Conservation (phyloP, 768 basidiomycete genomes). For the Hirschioporus abietinus region DNA sequence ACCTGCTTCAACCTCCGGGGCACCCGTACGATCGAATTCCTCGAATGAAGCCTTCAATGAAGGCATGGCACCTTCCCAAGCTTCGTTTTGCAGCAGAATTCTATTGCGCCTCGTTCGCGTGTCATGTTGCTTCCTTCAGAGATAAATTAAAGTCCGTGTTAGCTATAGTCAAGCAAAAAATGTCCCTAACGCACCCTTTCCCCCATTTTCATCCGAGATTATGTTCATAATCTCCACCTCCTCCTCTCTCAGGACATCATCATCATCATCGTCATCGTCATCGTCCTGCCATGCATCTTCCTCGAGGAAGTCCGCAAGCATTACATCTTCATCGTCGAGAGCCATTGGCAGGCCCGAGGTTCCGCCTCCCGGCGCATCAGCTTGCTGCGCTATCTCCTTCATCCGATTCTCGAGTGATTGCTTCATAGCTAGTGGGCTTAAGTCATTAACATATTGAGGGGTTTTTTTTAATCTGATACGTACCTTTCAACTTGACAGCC, state of each 20-base stretch:
- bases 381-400: not conserved
- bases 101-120: not conserved
- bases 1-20: not conserved
- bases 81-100: not conserved
- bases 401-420: not conserved
- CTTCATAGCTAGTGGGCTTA: not conserved
- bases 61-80: not conserved
- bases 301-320: not conserved
- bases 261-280: not conserved
- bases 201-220: not conserved
- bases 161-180: not conserved
- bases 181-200: not conserved
- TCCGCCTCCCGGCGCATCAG: not conserved
- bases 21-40: not conserved
- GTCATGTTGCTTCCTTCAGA: not conserved
- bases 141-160: too few species aligned
- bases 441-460: not conserved
- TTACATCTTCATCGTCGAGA: not conserved
- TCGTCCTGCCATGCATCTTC: not conserved
- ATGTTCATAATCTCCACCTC: not conserved
- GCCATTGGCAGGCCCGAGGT: not conserved
- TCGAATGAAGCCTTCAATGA: not conserved
- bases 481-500: not conserved
- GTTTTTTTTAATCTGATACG: not conserved
- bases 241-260: not conserved